These are phyloP conservation scores for Neurospora discreta DNA, from an alignment of 495 filamentous ascomycete species.

Conservation along the genomic window DNA sequence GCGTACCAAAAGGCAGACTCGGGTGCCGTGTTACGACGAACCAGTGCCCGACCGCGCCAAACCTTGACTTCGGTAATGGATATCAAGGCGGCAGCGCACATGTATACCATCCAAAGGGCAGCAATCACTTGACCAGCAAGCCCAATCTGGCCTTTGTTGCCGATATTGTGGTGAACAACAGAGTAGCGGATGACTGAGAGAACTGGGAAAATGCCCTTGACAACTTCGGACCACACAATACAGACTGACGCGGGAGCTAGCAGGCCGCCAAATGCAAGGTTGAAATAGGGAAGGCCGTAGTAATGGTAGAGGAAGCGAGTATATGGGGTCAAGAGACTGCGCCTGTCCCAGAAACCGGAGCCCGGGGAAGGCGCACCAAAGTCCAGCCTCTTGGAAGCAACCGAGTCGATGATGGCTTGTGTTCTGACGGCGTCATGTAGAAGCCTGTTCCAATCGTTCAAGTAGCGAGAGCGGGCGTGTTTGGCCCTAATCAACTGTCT, in stretches of 20 bases:
- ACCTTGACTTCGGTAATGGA: slow-evolving; percentile 83
- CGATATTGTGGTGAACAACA: slow-evolving; percentile 64
- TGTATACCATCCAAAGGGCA: slow-evolving; percentile 84
- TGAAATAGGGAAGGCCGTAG: slow-evolving; percentile 53
- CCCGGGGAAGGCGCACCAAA: slow-evolving; percentile 50
- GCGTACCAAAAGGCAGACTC: slow-evolving; percentile 95
- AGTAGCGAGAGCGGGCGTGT: slow-evolving; percentile 70
- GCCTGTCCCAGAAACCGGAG: slow-evolving; percentile 41
- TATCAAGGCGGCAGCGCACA: slow-evolving; percentile 71
- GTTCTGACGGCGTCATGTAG: slow-evolving; percentile 58
- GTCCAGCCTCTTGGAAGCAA: slow-evolving; percentile 66
- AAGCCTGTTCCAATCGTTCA: slow-evolving; percentile 75
- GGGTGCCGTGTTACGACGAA: slow-evolving; percentile 78
- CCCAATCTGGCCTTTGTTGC: slow-evolving; percentile 56
- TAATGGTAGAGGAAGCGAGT: slow-evolving; percentile 70
- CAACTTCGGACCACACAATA: slow-evolving; percentile 85
- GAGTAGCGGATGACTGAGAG: slow-evolving; percentile 77
- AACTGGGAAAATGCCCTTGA: slow-evolving; percentile 63
- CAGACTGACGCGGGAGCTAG: slow-evolving; percentile 64
- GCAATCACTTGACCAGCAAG: slow-evolving; percentile 78
- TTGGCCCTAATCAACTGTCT: slow-evolving; percentile 66
- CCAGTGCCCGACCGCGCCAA: slow-evolving; percentile 87
- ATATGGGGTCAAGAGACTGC: slow-evolving; percentile 66
- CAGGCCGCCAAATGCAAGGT: slow-evolving; percentile 48
- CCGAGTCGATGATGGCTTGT: slow-evolving; percentile 77